Evolutionary conservation across 192 early-diverging fungal species (phyloP).

Genomic region (Dissophora globulifera): DNA sequence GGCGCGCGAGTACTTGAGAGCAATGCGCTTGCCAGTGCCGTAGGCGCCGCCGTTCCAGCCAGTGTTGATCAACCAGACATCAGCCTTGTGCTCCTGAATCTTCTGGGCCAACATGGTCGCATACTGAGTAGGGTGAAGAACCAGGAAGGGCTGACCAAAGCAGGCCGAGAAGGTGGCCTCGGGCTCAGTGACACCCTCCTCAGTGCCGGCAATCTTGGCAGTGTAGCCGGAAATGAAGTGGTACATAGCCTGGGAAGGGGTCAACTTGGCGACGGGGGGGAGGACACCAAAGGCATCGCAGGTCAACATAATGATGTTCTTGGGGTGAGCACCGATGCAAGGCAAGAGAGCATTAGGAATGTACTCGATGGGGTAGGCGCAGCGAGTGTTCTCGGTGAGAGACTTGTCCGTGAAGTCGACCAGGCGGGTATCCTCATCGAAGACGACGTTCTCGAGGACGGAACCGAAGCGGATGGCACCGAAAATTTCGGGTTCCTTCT

Average conservation of each 20-base stretch:
- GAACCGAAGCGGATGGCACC: slow-evolving; percentile 95
- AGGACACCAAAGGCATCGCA: slow-evolving; percentile 98
- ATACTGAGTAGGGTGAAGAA: slow-evolving; percentile 95
- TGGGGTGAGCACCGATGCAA: slow-evolving; percentile 88
- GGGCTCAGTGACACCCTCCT: slow-evolving; percentile 93
- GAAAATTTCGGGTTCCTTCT: slow-evolving; percentile 99
- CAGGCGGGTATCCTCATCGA: slow-evolving; percentile 73
- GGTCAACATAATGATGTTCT: slow-evolving; percentile 96
- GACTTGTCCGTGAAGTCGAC: slow-evolving; percentile 88
- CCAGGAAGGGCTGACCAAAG: slow-evolving; percentile 95
- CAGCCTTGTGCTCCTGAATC: slow-evolving; percentile 86
- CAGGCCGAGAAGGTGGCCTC: slow-evolving; percentile 93
- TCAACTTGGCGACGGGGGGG: slow-evolving; percentile 92
- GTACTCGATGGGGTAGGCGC: slow-evolving; percentile 94
- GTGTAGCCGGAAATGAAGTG: slow-evolving; percentile 99
- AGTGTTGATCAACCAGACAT: slow-evolving; percentile 97
- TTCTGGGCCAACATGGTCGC: slow-evolving; percentile 97
- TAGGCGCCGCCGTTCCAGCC: slow-evolving; percentile 96
- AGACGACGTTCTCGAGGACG: slow-evolving; percentile 96
- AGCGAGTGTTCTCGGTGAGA: slow-evolving; percentile 96
- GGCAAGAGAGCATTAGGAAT: slow-evolving; percentile 95
- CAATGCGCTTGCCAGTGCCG: slow-evolving; percentile 91
- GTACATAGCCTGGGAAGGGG: slow-evolving; percentile 92
- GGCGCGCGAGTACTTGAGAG: slow-evolving; percentile 96
- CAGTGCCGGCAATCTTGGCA: slow-evolving; percentile 97